phyloP scores from a whole-genome alignment of 75 land plant species.

The Picea glauca region DNA sequence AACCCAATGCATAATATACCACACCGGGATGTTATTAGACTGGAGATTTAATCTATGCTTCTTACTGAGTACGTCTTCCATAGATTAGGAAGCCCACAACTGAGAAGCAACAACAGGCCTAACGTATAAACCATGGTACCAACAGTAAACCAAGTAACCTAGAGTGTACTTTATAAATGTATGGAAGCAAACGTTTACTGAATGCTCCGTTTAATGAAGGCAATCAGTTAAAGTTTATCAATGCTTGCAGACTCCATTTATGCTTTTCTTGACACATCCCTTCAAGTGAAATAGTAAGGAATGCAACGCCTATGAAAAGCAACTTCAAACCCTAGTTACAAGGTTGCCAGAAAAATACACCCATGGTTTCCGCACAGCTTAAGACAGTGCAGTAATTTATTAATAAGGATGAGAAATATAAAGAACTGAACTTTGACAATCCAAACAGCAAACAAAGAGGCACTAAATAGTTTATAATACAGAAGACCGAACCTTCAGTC shows the following conservation, averaged over 20 bases:
- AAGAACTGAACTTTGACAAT: too few species aligned
- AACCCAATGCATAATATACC: not conserved
- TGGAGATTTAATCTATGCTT: slow-evolving; percentile 8
- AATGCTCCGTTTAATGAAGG: not conserved
- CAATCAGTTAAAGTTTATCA: too few species aligned
- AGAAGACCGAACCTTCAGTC: too few species aligned
- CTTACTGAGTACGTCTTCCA: slow-evolving; percentile 10
- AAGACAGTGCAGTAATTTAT: too few species aligned
- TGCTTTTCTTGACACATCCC: slow-evolving; percentile 11
- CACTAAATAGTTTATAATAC: too few species aligned
- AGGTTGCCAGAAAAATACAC: too few species aligned
- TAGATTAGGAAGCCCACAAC: not conserved
- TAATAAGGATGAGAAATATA: too few species aligned
- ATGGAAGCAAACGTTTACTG: not conserved
- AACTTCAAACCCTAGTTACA: not conserved
- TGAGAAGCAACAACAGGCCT: not conserved
- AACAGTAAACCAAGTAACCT: not conserved
- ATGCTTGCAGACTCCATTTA: not conserved
- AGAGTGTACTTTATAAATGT: not conserved
- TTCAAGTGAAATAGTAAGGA: not conserved
- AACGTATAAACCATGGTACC: not conserved
- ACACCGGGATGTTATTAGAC: slow-evolving; percentile 7
- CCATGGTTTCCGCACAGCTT: too few species aligned
- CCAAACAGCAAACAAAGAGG: too few species aligned
- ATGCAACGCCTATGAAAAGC: slow-evolving; percentile 14